Evolutionary conservation across 2,329 filamentous ascomycete species (phyloP), one percentile per base, ranked within the genome.

Genomic region (Sporothrix sp.): DNA sequence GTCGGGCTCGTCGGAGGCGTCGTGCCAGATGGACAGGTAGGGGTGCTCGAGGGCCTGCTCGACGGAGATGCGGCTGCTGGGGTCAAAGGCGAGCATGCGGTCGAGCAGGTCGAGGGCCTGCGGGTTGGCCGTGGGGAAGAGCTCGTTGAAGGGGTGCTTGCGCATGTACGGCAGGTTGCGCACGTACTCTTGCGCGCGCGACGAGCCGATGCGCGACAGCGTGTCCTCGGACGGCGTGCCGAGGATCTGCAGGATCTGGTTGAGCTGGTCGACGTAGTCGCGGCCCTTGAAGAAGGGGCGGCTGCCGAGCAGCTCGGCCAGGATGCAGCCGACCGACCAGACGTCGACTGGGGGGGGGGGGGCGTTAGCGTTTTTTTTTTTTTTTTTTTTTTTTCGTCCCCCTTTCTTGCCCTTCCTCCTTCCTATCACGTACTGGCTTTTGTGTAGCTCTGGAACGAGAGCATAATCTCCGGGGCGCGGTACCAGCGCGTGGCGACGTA

Each of bases 371-470:
- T n/a, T n/a, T n/a, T n/a, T n/a, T n/a, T n/a, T n/a, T n/a, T n/a
- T n/a, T n/a, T n/a, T n/a, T n/a, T n/a, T n/a, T n/a, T n/a, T n/a
- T n/a, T n/a, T n/a, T n/a, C n/a, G n/a, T n/a, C n/a, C n/a, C n/a
- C n/a, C n/a, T n/a, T n/a, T n/a, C n/a, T n/a, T n/a, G n/a, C n/a
- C n/a, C n/a, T n/a, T n/a, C n/a, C n/a, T n/a, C n/a, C n/a, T n/a
- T n/a, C 28, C n/a, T n/a, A 32, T 13, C 3, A 91, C 90, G 52
- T 81, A 97, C 93, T 98, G 60, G 93, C 93, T 88, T 98, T 98
- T 62, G 93, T 98, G 70, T 98, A 98, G 73, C 89, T 96, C 71
- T 97, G 91, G 80, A 98, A 98, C 74, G 89, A 96, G 68, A 98
- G 74, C 93, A 98, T 98, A 61, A 98, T 98, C 69, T 98, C 93